A percentile compares a stretch with the other conserved stretches of the same genome.
These are phyloP conservation scores for Hypoxylon sp. DNA, from an alignment of 2,329 filamentous ascomycete genomes.

Conservation along the genomic window DNA sequence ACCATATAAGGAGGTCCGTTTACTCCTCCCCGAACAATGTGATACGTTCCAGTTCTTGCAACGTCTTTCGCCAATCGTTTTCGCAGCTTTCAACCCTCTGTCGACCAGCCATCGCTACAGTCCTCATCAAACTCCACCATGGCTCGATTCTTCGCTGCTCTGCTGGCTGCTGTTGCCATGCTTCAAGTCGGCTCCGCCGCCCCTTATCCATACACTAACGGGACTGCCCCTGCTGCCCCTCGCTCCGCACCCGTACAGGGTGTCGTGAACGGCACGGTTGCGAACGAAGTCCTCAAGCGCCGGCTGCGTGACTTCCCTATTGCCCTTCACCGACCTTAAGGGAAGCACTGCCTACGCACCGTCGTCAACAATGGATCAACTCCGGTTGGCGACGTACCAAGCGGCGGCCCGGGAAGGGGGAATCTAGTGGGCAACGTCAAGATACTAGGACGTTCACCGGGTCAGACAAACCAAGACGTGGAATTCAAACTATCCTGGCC, in stretches of 20 bases:
- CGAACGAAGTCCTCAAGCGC: constrained; percentile 37
- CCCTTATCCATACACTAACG: constrained; percentile 46
- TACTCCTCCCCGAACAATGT: constrained; percentile 29
- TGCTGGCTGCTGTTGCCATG: constrained; percentile 50
- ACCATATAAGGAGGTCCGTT: constrained; percentile 47
- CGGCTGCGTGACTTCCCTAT: constrained; percentile 50
- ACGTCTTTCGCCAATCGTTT: constrained; percentile 32
- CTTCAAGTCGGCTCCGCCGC: constrained; percentile 49
- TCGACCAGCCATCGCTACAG: constrained; percentile 29
- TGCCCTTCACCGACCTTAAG: constrained; percentile 48
- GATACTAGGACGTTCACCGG: constrained; percentile 18
- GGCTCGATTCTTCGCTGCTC: constrained; percentile 52
- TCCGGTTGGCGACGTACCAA: constrained; percentile 12
- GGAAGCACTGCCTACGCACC: background rate
- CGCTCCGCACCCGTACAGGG: constrained; percentile 19
- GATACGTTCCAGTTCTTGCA: constrained; percentile 28
- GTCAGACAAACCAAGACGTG: constrained; percentile 8
- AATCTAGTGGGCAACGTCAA: constrained; percentile 30
- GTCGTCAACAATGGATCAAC: constrained; percentile 13
- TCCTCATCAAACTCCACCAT: constrained; percentile 41
- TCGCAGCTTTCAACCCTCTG: constrained; percentile 31
- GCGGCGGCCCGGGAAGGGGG: constrained; percentile 19
- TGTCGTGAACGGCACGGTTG: constrained; percentile 37
- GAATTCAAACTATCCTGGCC: constrained; percentile 4
- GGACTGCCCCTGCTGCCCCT: constrained; percentile 36